Conservation (phyloP, 495 filamentous ascomycete species). For the Astrothelium macrocarpum region DNA sequence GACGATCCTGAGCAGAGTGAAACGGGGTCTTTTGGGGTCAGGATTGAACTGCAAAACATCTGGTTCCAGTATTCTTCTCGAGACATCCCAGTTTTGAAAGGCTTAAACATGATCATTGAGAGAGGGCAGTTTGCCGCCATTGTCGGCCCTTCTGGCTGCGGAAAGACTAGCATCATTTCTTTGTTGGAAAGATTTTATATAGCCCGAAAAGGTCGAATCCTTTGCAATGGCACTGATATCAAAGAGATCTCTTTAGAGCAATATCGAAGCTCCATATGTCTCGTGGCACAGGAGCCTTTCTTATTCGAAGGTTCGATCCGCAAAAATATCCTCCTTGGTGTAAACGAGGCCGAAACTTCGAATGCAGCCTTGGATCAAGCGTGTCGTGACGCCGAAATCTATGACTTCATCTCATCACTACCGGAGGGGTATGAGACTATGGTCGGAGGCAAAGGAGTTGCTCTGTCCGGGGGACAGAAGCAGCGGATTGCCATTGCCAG, state of each 20-base stretch:
- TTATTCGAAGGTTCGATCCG: slow-evolving; percentile 10
- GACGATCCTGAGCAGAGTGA: not conserved
- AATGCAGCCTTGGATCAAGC: slow-evolving; percentile 32
- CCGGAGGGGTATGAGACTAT: not conserved
- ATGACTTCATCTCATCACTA: slow-evolving; percentile 46
- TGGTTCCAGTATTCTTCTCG: not conserved
- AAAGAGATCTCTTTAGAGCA: slow-evolving; percentile 5
- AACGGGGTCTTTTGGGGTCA: not conserved
- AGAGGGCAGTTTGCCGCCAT: slow-evolving; percentile 22
- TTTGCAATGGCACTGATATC: slow-evolving; percentile 18
- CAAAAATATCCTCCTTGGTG: slow-evolving; percentile 9
- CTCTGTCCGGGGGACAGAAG: slow-evolving; percentile 77
- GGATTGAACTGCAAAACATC: not conserved
- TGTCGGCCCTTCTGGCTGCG: slow-evolving; percentile 27
- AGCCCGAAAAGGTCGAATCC: slow-evolving; percentile 16
- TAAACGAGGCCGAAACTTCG: too few species aligned
- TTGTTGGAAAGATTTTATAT: slow-evolving; percentile 30
- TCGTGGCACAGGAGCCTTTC: slow-evolving; percentile 10
- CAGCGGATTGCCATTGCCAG: slow-evolving; percentile 83
- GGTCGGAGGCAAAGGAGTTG: slow-evolving; percentile 44
- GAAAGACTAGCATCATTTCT: slow-evolving; percentile 27
- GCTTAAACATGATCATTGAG: not conserved
- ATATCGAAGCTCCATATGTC: slow-evolving; percentile 4
- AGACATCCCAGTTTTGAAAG: not conserved
- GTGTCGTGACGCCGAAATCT: slow-evolving; percentile 41